Percentiles rank a stretch among this genome's conserved stretches.
These are phyloP conservation scores for Suaeda aralocaspica DNA, from an alignment of 148 eudicot species.

Conservation along the genomic window DNA sequence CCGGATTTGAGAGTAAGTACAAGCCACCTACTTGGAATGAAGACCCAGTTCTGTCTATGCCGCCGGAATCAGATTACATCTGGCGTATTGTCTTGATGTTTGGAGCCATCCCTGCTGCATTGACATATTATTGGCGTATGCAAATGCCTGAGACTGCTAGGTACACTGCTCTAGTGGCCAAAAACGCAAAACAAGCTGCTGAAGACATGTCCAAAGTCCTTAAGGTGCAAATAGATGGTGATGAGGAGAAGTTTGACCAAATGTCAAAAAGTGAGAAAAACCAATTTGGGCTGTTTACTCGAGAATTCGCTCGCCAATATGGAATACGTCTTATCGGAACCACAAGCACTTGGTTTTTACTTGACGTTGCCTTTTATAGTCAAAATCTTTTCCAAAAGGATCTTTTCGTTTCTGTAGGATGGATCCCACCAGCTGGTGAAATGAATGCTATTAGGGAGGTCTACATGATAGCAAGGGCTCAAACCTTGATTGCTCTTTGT, in stretches of 20 bases:
- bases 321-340: constrained; percentile 61
- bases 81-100: constrained; percentile 49
- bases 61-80: constrained; percentile 37
- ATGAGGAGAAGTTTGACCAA: constrained; percentile 29
- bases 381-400: constrained; percentile 73
- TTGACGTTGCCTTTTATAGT: constrained; percentile 71
- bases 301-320: constrained; percentile 39
- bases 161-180: constrained; percentile 58
- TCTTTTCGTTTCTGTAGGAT: constrained; percentile 45
- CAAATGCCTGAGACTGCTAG: constrained; percentile 67
- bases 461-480: constrained; percentile 48
- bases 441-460: constrained; percentile 64
- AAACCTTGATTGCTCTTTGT: constrained; percentile 56
- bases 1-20: constrained; percentile 31
- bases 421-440: constrained; percentile 44
- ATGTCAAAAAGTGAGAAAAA: not conserved
- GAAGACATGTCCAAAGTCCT: constrained; percentile 49
- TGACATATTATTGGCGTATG: constrained; percentile 50
- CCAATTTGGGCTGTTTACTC: constrained; percentile 42
- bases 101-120: constrained; percentile 49
- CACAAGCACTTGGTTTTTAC: constrained; percentile 56
- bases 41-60: constrained; percentile 9
- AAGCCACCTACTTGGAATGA: constrained; percentile 18
- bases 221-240: constrained; percentile 30
- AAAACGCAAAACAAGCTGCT: constrained; percentile 58